These are phyloP conservation scores for Boletellus sp. DNA, from an alignment of 768 basidiomycete species.

Conservation along the genomic window DNA sequence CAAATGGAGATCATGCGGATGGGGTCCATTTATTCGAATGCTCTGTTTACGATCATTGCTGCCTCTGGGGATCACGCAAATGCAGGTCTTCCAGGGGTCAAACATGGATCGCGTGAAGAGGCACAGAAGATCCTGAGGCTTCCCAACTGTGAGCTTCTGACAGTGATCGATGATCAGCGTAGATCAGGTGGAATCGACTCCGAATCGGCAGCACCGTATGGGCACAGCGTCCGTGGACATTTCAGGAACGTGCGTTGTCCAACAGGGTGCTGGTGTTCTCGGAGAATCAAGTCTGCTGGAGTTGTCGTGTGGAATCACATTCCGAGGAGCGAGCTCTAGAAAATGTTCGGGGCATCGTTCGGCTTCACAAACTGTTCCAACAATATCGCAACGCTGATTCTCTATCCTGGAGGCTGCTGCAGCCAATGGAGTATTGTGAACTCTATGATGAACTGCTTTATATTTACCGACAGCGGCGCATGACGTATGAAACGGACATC, in stretches of 20 bases:
- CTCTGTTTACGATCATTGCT: slow-evolving; percentile 23
- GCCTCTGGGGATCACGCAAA: slow-evolving; percentile 10
- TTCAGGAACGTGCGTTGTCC: slow-evolving; percentile 14
- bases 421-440: background rate
- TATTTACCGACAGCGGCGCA: slow-evolving; percentile 9
- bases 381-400: background rate
- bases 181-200: background rate
- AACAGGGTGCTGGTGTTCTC: slow-evolving; percentile 17
- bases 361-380: background rate
- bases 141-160: slow-evolving; percentile 9
- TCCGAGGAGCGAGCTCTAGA: slow-evolving; percentile 15
- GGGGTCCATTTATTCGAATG: slow-evolving; percentile 18
- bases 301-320: slow-evolving; percentile 7
- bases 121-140: slow-evolving; percentile 10
- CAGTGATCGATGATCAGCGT: slow-evolving; percentile 3
- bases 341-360: background rate
- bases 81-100: slow-evolving; percentile 12
- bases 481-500: slow-evolving; percentile 12
- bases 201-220: slow-evolving; percentile 7
- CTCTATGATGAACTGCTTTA: background rate
- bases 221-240: slow-evolving; percentile 19
- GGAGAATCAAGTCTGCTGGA: slow-evolving; percentile 17
- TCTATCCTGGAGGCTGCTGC: slow-evolving; percentile 1
- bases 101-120: background rate
- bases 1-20: slow-evolving; percentile 19